Base-by-base conservation (phyloP, 148 eudicot species). In the Rhododendron griersonianum region DNA sequence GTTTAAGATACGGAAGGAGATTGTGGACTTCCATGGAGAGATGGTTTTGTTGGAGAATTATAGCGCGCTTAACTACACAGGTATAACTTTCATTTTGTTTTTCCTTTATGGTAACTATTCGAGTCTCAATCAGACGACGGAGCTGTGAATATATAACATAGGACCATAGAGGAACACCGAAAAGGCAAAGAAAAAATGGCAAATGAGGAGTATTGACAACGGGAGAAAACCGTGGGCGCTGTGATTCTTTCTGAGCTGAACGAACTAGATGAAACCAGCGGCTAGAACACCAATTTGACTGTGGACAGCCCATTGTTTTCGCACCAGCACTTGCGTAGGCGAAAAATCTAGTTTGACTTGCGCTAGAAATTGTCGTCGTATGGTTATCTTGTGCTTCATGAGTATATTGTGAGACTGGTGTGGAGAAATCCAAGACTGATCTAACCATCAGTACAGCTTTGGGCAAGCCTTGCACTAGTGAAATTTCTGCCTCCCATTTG, bases 21-120 rank as follows among this genome's bases (percentile, higher is more conserved):
- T 93, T 80, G 96, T 93, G 59, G 96, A 93, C 90, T 95, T 95
- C 84, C 98, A 95, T 78, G 98, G 98, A 19, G 98, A 95, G 87
- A 95, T 95, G 98, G 95, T 93, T 81, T 87, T 95, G 87, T 90
- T 95, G 91, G 95, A 95, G 86, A 95, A 95, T 86, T 95, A 93
- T 78, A 94, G 97, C 85, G 93, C 95, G 71, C 94, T 94, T 81
- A 94, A 94, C 85, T 94, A 94, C 81, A 94, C 95, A 87, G 98
- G 98, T 94, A 33, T 71, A 87, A 88, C 33, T 86, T 53, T 75
- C 77, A 59, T 25, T 51, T 61, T 63, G 16, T 55, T 51, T 51
- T 35, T 81, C 61, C 44, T 44, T 28, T 33, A 13, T 13, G 37
- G 76, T 71, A 71, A 9, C 28, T 4, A 7, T 18, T 76, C 18